These are phyloP conservation scores for Aspergillus sp. DNA, from an alignment of 2,329 filamentous ascomycete species.

Conservation along the genomic window DNA sequence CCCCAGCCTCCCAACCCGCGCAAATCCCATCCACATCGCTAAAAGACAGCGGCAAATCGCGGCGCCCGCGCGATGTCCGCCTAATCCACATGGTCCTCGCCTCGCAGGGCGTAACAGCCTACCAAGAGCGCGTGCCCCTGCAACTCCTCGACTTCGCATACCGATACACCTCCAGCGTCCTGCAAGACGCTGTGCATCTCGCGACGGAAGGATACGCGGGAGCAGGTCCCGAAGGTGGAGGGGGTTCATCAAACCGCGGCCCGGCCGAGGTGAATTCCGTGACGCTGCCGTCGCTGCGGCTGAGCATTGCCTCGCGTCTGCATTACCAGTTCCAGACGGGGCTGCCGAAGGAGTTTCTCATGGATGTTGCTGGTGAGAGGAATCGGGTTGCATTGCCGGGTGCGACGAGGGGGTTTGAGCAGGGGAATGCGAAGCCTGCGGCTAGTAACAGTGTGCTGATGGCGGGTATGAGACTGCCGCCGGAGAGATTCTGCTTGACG, in stretches of 20 bases:
- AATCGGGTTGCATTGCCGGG: slow-evolving; percentile 56
- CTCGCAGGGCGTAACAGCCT: slow-evolving; percentile 49
- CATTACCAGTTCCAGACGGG: slow-evolving; percentile 61
- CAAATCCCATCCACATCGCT: slow-evolving; percentile 45
- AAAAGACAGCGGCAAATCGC: slow-evolving; percentile 48
- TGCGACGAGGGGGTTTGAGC: slow-evolving; percentile 52
- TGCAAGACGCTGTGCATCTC: slow-evolving; percentile 54
- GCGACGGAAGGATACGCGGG: slow-evolving; percentile 52
- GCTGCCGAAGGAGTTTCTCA: slow-evolving; percentile 62
- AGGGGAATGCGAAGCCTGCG: slow-evolving; percentile 21
- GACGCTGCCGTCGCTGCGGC: slow-evolving; percentile 57
- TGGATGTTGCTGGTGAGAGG: slow-evolving; percentile 57
- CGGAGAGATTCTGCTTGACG: slow-evolving; percentile 62
- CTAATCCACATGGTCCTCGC: slow-evolving; percentile 53
- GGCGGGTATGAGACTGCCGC: slow-evolving; percentile 59
- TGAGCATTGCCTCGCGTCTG: slow-evolving; percentile 60
- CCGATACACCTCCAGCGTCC: slow-evolving; percentile 53
- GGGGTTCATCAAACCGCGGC: slow-evolving; percentile 32
- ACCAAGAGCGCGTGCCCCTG: slow-evolving; percentile 54
- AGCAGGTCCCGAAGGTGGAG: slow-evolving; percentile 30
- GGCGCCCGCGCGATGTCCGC: slow-evolving; percentile 51
- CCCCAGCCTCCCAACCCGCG: slow-evolving; percentile 22
- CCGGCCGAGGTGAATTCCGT: slow-evolving; percentile 52
- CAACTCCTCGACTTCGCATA: slow-evolving; percentile 55
- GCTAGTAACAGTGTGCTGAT: slow-evolving; percentile 39